Conservation (phyloP, 2,329 filamentous ascomycete genomes). For the Didymella exigua region DNA sequence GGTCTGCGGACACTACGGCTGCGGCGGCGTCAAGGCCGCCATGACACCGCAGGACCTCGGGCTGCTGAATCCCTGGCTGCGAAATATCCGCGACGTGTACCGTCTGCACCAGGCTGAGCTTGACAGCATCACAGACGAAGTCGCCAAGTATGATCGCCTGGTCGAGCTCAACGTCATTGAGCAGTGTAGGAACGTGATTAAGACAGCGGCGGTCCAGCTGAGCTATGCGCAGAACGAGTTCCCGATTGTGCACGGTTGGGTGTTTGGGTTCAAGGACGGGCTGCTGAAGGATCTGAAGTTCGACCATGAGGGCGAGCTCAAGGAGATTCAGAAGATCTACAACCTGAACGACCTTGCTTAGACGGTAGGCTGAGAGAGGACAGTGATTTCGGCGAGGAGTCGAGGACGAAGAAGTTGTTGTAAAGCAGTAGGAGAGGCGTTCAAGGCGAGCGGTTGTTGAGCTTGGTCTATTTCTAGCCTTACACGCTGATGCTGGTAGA, state of each 20-base stretch:
- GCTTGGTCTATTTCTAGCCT: not conserved
- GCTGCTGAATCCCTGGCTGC: conserved; percentile 74
- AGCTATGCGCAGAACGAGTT: conserved; percentile 66
- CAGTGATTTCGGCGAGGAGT: conserved; percentile 11
- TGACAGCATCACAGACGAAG: conserved; percentile 50
- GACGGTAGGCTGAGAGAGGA: not conserved
- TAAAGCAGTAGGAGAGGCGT: conserved; percentile 3
- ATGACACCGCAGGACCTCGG: conserved; percentile 70
- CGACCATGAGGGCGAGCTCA: conserved; percentile 63
- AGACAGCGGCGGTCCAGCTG: conserved; percentile 61
- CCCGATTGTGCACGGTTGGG: conserved; percentile 75
- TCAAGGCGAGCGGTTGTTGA: not conserved
- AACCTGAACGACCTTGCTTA: conserved; percentile 47
- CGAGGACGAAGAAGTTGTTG: conserved; percentile 1
- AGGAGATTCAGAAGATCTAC: conserved; percentile 69
- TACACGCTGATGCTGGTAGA: not conserved
- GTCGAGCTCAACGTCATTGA: conserved; percentile 49
- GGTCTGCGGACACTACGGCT: conserved; percentile 71
- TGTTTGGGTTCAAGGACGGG: conserved; percentile 72
- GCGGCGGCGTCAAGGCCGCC: conserved; percentile 69
- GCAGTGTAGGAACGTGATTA: conserved; percentile 48
- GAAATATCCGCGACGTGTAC: conserved; percentile 77
- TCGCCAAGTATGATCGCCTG: conserved; percentile 40
- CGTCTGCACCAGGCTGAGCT: conserved; percentile 73
- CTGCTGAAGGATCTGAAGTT: conserved; percentile 69